These are phyloP conservation scores for Coprinopsis sp. DNA, from an alignment of 768 basidiomycete genomes.

Conservation along the genomic window DNA sequence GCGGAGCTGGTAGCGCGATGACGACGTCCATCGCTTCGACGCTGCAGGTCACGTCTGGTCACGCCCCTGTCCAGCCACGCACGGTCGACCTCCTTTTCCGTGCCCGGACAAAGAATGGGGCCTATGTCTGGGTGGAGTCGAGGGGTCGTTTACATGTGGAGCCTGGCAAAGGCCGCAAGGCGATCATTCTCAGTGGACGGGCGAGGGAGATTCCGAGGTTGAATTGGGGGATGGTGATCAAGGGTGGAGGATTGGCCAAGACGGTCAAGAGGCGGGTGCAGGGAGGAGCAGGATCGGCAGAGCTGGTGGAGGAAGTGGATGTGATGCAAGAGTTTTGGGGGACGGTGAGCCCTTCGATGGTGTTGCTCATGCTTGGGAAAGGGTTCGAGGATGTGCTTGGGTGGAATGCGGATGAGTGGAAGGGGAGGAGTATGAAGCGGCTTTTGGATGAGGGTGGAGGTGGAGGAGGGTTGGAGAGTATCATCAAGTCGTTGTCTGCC, in stretches of 20 bases:
- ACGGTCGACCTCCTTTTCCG: constrained; percentile 84
- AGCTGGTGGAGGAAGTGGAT: constrained; percentile 8
- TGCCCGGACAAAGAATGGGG: constrained; percentile 58
- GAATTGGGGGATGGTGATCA: constrained; percentile 53
- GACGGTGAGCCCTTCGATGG: constrained; percentile 30
- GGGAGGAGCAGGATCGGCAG: constrained; percentile 5
- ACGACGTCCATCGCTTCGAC: too few species aligned
- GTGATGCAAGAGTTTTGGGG: constrained; percentile 50
- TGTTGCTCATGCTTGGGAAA: constrained; percentile 39
- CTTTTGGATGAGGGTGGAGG: constrained; percentile 26
- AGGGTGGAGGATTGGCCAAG: constrained; percentile 43
- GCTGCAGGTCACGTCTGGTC: too few species aligned
- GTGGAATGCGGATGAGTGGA: constrained; percentile 48
- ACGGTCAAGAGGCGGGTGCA: constrained; percentile 9
- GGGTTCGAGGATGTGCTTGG: constrained; percentile 63
- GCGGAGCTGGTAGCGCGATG: too few species aligned
- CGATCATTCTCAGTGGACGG: constrained; percentile 85
- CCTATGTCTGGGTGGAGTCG: constrained; percentile 87
- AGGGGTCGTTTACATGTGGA: constrained; percentile 88
- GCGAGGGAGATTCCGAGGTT: constrained; percentile 61
- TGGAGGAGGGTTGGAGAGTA: constrained; percentile 16
- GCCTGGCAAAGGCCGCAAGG: constrained; percentile 91
- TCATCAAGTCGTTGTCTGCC: constrained; percentile 24
- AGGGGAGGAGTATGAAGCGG: constrained; percentile 42
- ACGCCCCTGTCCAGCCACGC: constrained; percentile 37